phyloP scores from a whole-genome alignment of 805 yeast species.

The Metschnikowia drakensbergensis region DNA sequence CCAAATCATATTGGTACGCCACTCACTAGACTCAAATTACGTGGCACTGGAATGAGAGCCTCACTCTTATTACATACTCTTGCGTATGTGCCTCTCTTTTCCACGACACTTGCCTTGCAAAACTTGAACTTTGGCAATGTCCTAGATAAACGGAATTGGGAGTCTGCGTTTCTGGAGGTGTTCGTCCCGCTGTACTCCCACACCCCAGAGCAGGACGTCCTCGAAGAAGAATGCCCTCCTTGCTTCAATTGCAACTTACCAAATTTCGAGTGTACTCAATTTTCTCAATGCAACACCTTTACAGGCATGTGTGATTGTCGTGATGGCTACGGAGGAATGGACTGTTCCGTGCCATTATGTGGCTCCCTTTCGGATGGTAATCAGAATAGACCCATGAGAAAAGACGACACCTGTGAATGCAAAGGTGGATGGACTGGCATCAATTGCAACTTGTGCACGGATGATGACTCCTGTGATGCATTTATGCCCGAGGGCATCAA shows the following conservation, averaged over 20 bases:
- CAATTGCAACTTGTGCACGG: conserved; percentile 82
- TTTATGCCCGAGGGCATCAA: conserved; percentile 81
- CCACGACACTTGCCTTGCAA: background rate
- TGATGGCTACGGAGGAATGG: conserved; percentile 90
- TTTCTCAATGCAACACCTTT: conserved; percentile 78
- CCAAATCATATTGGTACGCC: background rate
- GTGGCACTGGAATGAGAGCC: conserved; percentile 2
- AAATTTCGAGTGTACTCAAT: conserved; percentile 85
- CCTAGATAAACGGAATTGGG: conserved; percentile 5
- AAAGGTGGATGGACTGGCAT: conserved; percentile 89
- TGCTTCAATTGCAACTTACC: conserved; percentile 95
- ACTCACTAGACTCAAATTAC: background rate
- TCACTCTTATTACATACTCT: background rate
- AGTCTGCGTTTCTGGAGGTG: conserved; percentile 4
- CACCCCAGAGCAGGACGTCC: background rate
- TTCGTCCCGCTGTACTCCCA: conserved; percentile 4
- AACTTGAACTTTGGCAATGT: background rate
- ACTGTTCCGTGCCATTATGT: conserved; percentile 84
- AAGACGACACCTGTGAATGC: conserved; percentile 61
- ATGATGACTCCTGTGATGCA: conserved; percentile 72
- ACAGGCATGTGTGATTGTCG: conserved; percentile 92
- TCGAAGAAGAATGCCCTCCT: conserved; percentile 58
- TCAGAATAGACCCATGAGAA: conserved; percentile 59
- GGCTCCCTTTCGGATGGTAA: conserved; percentile 70
- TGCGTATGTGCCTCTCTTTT: background rate